Conservation (phyloP, 1,284 basidiomycete species). For the Neolentinus lepideus region DNA sequence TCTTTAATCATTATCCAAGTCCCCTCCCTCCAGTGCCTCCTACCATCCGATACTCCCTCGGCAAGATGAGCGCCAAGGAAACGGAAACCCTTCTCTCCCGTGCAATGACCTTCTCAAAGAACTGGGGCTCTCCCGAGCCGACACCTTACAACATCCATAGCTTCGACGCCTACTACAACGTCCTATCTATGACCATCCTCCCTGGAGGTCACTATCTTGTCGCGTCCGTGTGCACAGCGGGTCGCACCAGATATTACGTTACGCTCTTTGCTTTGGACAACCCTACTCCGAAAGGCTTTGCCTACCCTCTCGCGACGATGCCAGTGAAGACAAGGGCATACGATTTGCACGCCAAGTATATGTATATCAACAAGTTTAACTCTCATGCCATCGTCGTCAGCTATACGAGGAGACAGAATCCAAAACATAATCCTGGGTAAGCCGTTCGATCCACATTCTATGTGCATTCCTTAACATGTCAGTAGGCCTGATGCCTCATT, state of each 20-base stretch:
- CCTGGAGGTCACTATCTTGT: constrained; percentile 68
- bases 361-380: constrained; percentile 34
- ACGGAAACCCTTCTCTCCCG: constrained; percentile 56
- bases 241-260: constrained; percentile 38
- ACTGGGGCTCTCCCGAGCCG: constrained; percentile 41
- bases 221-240: constrained; percentile 44
- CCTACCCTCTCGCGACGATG: constrained; percentile 43
- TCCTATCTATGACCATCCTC: constrained; percentile 53
- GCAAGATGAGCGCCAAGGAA: constrained; percentile 42
- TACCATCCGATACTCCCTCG: constrained; percentile 37
- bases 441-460: constrained; percentile 2
- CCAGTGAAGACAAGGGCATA: constrained; percentile 47
- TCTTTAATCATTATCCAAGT: constrained; percentile 42
- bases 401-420: constrained; percentile 34
- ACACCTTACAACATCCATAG: constrained; percentile 25
- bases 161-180: constrained; percentile 32
- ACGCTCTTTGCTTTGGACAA: constrained; percentile 53
- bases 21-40: constrained; percentile 61
- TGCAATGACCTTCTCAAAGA: constrained; percentile 51
- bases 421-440: constrained; percentile 22
- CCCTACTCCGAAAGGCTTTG: constrained; percentile 26
- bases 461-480: not conserved
- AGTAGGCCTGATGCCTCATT: constrained; percentile 37
- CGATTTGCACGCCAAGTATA: constrained; percentile 55
- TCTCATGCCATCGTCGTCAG: constrained; percentile 57